A percentile compares a stretch with the other conserved stretches of the same genome.
These are phyloP conservation scores for Pseudonectria foliicola DNA, from an alignment of 2,329 filamentous ascomycete genomes.

Conservation along the genomic window DNA sequence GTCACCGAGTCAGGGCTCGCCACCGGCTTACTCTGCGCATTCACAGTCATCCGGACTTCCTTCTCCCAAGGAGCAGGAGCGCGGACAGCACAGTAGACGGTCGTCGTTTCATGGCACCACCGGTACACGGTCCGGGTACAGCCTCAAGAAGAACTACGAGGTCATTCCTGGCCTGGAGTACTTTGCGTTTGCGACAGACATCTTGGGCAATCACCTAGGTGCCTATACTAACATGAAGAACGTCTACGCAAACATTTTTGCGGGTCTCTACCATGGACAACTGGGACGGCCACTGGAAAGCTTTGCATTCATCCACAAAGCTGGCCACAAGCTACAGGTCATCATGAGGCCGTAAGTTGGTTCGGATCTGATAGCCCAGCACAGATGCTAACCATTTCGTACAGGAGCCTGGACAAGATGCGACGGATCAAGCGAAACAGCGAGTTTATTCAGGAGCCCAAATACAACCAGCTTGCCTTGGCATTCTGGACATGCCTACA, in stretches of 20 bases:
- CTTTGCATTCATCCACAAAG: conserved; percentile 54
- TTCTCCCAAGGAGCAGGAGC: conserved; percentile 46
- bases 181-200: conserved; percentile 79
- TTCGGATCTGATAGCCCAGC: background rate
- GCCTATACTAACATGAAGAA: conserved; percentile 74
- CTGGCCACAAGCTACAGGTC: conserved; percentile 55
- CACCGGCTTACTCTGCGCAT: conserved; percentile 37
- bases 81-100: conserved; percentile 38
- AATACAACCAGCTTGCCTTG: conserved; percentile 58
- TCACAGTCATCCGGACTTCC: conserved; percentile 44
- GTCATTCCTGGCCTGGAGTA: conserved; percentile 85
- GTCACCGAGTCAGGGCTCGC: conserved; percentile 50
- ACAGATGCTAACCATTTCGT: conserved; percentile 1
- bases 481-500: conserved; percentile 94
- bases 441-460: conserved; percentile 34
- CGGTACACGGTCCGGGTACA: conserved; percentile 21
- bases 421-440: conserved; percentile 31
- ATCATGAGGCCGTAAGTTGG: conserved; percentile 68
- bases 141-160: conserved; percentile 60
- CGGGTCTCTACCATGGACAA: conserved; percentile 84
- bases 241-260: conserved; percentile 77
- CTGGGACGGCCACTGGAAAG: conserved; percentile 82
- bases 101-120: conserved; percentile 42
- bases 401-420: conserved; percentile 43
- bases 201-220: conserved; percentile 73